These are phyloP conservation scores for Huntiella abstrusa DNA, from an alignment of 2,329 filamentous ascomycete genomes.

Conservation along the genomic window DNA sequence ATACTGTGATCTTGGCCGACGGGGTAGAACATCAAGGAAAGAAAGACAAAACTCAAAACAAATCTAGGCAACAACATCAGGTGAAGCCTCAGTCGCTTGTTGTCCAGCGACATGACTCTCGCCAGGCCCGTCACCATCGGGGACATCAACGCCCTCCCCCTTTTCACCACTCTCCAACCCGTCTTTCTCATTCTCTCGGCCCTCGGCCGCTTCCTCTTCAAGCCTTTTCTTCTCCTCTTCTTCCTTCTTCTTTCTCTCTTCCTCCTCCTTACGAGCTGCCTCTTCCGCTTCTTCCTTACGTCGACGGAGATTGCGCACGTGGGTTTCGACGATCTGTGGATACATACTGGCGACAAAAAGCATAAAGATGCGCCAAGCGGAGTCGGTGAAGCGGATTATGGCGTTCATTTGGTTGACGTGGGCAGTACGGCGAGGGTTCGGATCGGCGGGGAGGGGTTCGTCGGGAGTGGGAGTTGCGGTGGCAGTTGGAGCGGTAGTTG, in stretches of 20 bases:
- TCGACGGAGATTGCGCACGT: slow-evolving; percentile 30
- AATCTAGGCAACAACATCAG: no score
- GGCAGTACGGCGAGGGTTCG: slow-evolving; percentile 29
- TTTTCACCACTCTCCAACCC: neutral
- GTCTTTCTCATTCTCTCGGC: neutral
- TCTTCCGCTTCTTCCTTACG: slow-evolving; percentile 15
- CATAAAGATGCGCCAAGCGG: slow-evolving; percentile 36
- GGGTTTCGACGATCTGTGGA: slow-evolving; percentile 45
- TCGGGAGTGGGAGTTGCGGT: slow-evolving; percentile 14
- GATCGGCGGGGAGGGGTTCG: slow-evolving; percentile 14
- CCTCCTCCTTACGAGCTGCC: slow-evolving; percentile 14
- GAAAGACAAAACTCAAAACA: no score
- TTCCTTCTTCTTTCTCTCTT: slow-evolving; percentile 3
- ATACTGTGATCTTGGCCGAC: no score
- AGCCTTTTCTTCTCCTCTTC: slow-evolving; percentile 1
- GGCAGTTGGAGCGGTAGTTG: no score
- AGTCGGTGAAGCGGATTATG: slow-evolving; percentile 24
- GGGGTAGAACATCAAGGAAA: no score
- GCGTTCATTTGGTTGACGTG: slow-evolving; percentile 27
- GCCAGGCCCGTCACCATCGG: neutral
- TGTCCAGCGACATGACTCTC: neutral
- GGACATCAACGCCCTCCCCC: neutral
- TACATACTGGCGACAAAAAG: slow-evolving; percentile 48
- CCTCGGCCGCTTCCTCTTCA: neutral
- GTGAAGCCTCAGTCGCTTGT: no score